Conservation (phyloP, 2,329 filamentous ascomycete species). For the Aulographum hederae region DNA sequence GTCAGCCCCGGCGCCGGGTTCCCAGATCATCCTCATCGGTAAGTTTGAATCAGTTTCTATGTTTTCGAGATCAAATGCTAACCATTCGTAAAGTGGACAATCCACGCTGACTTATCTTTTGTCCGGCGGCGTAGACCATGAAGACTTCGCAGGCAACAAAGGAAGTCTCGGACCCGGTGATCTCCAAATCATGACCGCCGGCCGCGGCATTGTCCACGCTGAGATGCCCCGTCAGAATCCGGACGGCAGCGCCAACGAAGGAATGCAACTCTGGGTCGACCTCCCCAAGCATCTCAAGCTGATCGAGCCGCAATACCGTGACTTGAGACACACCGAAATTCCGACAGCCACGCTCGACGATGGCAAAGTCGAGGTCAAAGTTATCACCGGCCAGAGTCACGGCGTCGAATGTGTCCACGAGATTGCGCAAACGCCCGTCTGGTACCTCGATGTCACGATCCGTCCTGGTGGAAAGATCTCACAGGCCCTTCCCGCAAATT, state of each 20-base stretch:
- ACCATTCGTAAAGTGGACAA: constrained; percentile 62
- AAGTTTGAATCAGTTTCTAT: too few relatives aligned
- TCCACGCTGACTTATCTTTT: constrained; percentile 85
- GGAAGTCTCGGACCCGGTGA: constrained; percentile 79
- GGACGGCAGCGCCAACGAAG: constrained; percentile 62
- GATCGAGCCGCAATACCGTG: constrained; percentile 84
- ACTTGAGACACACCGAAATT: constrained; percentile 63
- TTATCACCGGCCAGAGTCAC: constrained; percentile 73
- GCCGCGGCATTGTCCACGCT: constrained; percentile 78
- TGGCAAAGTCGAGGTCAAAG: constrained; percentile 62
- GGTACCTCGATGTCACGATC: constrained; percentile 73
- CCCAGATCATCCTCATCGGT: constrained; percentile 68
- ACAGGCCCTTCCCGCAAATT: constrained; percentile 59
- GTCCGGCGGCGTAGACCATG: constrained; percentile 71
- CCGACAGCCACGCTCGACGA: constrained; percentile 54
- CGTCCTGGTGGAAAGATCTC: constrained; percentile 59
- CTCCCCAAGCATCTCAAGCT: constrained; percentile 63
- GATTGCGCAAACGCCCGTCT: constrained; percentile 91
- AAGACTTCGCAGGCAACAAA: constrained; percentile 74
- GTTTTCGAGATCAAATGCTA: constrained; percentile 31
- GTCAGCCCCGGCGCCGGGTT: constrained; percentile 70
- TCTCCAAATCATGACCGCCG: constrained; percentile 95
- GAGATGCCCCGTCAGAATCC: constrained; percentile 77
- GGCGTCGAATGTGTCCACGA: constrained; percentile 78
- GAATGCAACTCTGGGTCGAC: constrained; percentile 92